Evolutionary conservation across 257 asterid species (phyloP), one percentile per base, ranked within the genome.

Genomic region (Jaltomata sinuosa): DNA sequence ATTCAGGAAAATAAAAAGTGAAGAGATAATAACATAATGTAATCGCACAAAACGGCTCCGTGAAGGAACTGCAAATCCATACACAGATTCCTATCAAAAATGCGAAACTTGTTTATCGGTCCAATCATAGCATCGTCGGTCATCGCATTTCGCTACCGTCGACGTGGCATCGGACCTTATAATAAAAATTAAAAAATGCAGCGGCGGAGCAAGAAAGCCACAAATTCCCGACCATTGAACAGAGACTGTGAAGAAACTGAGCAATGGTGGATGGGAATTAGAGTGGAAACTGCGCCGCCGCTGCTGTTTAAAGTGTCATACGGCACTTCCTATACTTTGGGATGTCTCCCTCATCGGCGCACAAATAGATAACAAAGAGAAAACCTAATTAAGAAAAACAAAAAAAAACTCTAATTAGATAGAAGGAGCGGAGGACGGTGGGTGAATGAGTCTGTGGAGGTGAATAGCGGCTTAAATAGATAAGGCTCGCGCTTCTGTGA

Each of bases 301-400:
- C 87, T 88, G 91, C 88, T 85, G 81, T 92, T 89, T 81, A 76
- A 74, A 89, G 93, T 88, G 94, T 93, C 97, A 90, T 91, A 93
- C 97, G 96, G 92, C 97, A 93, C 97, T 93, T 93, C 97, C 96
- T 93, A 93, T 93, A 74, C 93, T 82, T 38, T 88, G 93, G 97
- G 97, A 90, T 77, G 83, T 92, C 92, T 93, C 92, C 97, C 89
- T 93, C 97, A 93, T 83, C 7, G 93, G 91, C 5, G 14, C 29
- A 2, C 29, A 47, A 64, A 14, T 25, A 61, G 38, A 16, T 14
- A 27, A n/a, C 38, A 61, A 61, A 61, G 25, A 8, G 11, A 50
- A 50, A 14, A 6, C 55, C 19, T 15, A 14, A 12, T 5, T 2
- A 50, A 15, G 19, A 61, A 22, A 21, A 22, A 29, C 12, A 5